A percentile compares a stretch with the other conserved stretches of the same genome.
Conservation (phyloP, 1,139 yeast species). For the Yamadazyma spencermartinsiae region DNA sequence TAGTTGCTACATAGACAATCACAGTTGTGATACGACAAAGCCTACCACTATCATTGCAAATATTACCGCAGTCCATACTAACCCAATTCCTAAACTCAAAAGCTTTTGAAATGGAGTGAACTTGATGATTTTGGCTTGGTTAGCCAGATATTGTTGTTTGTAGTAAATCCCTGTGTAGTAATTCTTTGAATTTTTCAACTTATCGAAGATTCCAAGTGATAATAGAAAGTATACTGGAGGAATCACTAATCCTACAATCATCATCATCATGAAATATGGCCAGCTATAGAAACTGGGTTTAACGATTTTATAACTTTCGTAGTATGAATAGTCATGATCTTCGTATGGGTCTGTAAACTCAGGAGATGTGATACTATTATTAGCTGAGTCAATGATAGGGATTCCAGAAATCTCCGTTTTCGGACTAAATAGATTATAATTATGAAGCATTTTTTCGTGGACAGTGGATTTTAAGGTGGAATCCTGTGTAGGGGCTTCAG, state of each 20-base stretch:
- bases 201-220: conserved; percentile 36
- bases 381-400: conserved; percentile 9
- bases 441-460: conserved; percentile 15
- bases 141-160: conserved; percentile 21
- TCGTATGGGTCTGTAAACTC: conserved; percentile 7
- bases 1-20: not conserved
- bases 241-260: conserved; percentile 31
- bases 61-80: conserved; percentile 34
- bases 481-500: conserved; percentile 15
- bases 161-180: conserved; percentile 19
- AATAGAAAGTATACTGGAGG: conserved; percentile 39
- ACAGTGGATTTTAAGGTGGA: conserved; percentile 8
- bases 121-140: conserved; percentile 11
- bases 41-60: conserved; percentile 47
- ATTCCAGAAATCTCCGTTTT: conserved; percentile 8
- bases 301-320: not conserved
- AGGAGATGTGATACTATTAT: conserved; percentile 10
- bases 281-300: conserved; percentile 17
- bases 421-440: conserved; percentile 4
- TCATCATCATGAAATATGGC: conserved; percentile 21
- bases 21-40: conserved; percentile 23
- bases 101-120: conserved; percentile 36
- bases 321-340: not conserved
- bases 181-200: conserved; percentile 17
- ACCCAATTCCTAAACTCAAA: conserved; percentile 31